These are phyloP conservation scores for Hebeloma cylindrosporum DNA, from an alignment of 768 basidiomycete genomes.

Conservation along the genomic window DNA sequence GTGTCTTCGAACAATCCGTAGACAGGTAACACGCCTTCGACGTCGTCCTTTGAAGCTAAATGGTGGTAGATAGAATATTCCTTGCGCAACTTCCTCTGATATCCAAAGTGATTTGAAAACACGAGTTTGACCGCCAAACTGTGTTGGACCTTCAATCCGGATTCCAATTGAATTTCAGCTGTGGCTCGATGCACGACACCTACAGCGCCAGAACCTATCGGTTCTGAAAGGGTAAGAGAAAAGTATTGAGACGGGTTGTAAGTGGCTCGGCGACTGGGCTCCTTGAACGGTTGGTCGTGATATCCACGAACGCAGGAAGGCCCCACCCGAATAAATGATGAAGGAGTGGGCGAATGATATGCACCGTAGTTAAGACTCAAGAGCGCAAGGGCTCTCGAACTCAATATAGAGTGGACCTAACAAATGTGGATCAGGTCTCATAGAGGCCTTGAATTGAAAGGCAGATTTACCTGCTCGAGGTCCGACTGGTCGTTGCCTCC, in stretches of 20 bases:
- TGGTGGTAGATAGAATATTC: conserved; percentile 20
- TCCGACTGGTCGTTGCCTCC: too few species aligned
- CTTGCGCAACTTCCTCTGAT: conserved; percentile 12
- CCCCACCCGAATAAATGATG: conserved; percentile 5
- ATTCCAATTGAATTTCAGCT: conserved; percentile 2
- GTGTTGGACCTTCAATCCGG: not conserved
- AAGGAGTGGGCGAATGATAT: conserved; percentile 6
- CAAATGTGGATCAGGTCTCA: too few species aligned
- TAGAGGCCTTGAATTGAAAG: too few species aligned
- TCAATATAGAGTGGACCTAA: too few species aligned
- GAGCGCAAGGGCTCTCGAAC: not conserved
- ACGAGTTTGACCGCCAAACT: conserved; percentile 15
- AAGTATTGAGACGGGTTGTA: too few species aligned
- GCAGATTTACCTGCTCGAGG: too few species aligned
- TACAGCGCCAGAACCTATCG: conserved; percentile 7
- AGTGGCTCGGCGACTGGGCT: too few species aligned
- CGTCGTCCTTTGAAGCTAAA: conserved; percentile 4
- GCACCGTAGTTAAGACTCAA: conserved; percentile 9
- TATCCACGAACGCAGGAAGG: conserved; percentile 1
- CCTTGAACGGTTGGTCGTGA: too few species aligned
- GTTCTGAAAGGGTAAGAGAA: conserved; percentile 6
- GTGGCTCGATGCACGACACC: conserved; percentile 13
- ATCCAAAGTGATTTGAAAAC: not conserved
- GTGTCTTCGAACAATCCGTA: conserved; percentile 17
- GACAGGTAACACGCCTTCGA: conserved; percentile 14